A percentile compares a stretch with the other conserved stretches of the same genome.
phyloP scores from a whole-genome alignment of 108 stramenopile genomes.

The Craspedostauros australis region DNA sequence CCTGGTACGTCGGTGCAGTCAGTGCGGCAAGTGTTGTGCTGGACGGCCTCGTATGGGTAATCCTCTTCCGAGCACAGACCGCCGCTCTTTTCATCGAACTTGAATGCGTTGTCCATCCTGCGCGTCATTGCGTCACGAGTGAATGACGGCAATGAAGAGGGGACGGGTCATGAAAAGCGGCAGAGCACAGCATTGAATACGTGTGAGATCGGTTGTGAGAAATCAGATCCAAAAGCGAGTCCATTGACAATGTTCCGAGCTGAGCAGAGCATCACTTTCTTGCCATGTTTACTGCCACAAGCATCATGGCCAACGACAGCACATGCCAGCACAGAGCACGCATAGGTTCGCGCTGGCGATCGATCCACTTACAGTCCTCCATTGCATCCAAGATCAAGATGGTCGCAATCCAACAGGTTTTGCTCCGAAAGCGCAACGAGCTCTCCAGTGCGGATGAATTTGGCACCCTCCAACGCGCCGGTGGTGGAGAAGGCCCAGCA shows the following conservation, averaged over 20 bases:
- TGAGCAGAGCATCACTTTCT: neutral
- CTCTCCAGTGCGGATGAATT: conserved; percentile 81
- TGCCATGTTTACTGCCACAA: neutral
- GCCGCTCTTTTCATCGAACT: conserved; percentile 69
- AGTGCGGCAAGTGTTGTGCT: conserved; percentile 48
- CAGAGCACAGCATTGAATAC: neutral
- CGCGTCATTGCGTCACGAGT: neutral
- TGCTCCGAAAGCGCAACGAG: conserved; percentile 86
- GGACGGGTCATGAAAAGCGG: neutral
- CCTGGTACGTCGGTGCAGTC: conserved; percentile 73
- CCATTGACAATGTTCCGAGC: no score
- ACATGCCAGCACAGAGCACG: neutral
- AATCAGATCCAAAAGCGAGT: no score
- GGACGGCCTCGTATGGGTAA: conserved; percentile 81
- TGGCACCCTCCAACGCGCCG: conserved; percentile 90
- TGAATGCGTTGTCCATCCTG: conserved; percentile 92
- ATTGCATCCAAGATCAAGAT: conserved; percentile 80
- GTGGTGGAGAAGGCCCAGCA: conserved; percentile 95
- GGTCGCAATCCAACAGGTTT: conserved; percentile 93
- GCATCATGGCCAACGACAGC: neutral
- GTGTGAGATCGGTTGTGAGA: no score
- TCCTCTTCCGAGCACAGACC: conserved; percentile 88
- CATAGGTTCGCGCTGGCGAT: no score
- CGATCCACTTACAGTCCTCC: conserved; percentile 76
- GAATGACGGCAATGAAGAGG: neutral